Conservation (phyloP, 495 filamentous ascomycete genomes). For the Barbatosphaeria neglecta region DNA sequence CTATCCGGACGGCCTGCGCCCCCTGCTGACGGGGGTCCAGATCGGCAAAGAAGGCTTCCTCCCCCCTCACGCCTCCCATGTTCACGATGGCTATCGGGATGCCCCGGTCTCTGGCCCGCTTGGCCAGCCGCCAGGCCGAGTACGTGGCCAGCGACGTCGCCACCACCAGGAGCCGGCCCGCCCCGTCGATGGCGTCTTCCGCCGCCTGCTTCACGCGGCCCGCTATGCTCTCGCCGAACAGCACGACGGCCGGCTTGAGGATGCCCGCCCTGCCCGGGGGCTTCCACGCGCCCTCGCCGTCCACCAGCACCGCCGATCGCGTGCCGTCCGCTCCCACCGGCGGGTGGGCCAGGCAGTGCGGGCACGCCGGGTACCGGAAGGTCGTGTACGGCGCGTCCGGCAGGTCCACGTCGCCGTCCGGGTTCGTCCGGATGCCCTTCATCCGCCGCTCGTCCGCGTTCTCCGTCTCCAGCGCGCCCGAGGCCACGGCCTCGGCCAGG, state of each 20-base stretch:
- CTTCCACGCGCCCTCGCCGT: conserved; percentile 71
- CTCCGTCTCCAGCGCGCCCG: conserved; percentile 66
- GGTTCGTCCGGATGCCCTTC: conserved; percentile 71
- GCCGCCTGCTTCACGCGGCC: conserved; percentile 57
- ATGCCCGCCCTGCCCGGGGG: conserved; percentile 60
- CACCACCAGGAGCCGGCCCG: conserved; percentile 62
- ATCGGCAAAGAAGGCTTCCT: conserved; percentile 53
- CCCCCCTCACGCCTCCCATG: conserved; percentile 71
- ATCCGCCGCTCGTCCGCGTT: conserved; percentile 56
- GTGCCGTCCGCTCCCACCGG: conserved; percentile 47
- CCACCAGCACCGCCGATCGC: conserved; percentile 51
- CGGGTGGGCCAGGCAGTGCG: conserved; percentile 59
- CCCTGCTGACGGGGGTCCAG: conserved; percentile 35
- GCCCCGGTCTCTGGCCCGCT: conserved; percentile 64
- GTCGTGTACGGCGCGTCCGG: conserved; percentile 75
- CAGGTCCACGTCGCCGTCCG: conserved; percentile 92
- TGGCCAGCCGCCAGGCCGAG: conserved; percentile 84
- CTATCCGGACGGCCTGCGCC: conserved; percentile 36
- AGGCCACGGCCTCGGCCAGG: conserved; percentile 53
- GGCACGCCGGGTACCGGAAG: conserved; percentile 87
- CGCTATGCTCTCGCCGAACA: conserved; percentile 89
- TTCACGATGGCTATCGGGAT: conserved; percentile 83
- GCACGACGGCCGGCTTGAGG: conserved; percentile 80
- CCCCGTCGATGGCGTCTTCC: conserved; percentile 65
- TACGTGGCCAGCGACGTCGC: conserved; percentile 90